Evolutionary conservation across 2,329 filamentous ascomycete genomes (phyloP).

Genomic region (Pestalotiopsis sp.): DNA sequence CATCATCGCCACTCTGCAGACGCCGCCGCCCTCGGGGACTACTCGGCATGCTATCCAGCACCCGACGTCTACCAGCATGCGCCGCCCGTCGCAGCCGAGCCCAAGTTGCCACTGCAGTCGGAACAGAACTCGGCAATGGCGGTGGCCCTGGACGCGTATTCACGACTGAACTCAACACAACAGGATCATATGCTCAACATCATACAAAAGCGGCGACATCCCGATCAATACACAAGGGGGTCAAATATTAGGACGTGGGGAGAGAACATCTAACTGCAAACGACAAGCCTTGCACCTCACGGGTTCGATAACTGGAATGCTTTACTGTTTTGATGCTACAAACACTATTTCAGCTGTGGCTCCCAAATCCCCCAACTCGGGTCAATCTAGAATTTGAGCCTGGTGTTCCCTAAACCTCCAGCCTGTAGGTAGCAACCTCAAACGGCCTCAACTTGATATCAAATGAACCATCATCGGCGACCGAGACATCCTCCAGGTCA

Average conservation of each 20-base stretch:
- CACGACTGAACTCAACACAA: background rate
- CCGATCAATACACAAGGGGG: too few species aligned
- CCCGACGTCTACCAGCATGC: background rate
- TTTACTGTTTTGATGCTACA: background rate
- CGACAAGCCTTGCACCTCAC: background rate
- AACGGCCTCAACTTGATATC: constrained; percentile 73
- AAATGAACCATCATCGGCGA: constrained; percentile 52
- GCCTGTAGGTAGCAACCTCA: constrained; percentile 80
- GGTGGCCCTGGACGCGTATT: background rate
- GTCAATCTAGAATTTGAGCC: background rate
- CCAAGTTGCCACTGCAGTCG: background rate
- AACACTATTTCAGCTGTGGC: background rate
- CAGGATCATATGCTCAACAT: constrained; percentile 2
- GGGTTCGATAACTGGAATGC: background rate
- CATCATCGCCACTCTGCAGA: background rate
- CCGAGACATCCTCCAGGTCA: constrained; percentile 67
- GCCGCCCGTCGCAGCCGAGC: background rate
- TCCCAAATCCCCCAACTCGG: background rate
- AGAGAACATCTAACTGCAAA: too few species aligned
- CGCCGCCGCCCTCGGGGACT: background rate
- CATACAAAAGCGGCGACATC: background rate
- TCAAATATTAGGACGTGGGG: too few species aligned
- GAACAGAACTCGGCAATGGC: background rate
- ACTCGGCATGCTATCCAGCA: background rate
- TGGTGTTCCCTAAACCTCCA: constrained; percentile 44